A percentile compares a stretch with the other conserved stretches of the same genome.
These are phyloP conservation scores for Entrophospora sp. DNA, from an alignment of 192 early-diverging fungal species.

Conservation along the genomic window DNA sequence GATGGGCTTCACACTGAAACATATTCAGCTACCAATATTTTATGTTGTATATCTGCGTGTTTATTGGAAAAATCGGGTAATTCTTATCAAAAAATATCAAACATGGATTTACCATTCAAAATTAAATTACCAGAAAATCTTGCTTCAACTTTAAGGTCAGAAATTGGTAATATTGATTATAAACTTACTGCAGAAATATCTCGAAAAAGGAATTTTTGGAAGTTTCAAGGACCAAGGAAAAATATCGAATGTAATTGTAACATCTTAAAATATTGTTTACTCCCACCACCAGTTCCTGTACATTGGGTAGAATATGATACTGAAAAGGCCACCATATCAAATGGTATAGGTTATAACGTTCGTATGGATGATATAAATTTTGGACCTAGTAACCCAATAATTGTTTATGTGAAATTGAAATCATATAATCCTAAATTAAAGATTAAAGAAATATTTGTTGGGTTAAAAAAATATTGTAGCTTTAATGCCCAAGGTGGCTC, in stretches of 20 bases:
- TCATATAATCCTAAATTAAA: constrained; percentile 11
- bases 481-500: background rate
- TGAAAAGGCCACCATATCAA: background rate
- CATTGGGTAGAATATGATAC: constrained; percentile 6
- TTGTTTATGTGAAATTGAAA: background rate
- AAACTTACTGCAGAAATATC: background rate
- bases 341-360: constrained; percentile 13
- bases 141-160: background rate
- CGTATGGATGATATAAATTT: background rate
- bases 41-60: background rate
- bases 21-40: background rate
- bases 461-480: constrained; percentile 4
- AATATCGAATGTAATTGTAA: background rate
- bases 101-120: background rate
- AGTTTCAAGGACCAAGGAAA: constrained; percentile 3
- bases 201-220: constrained; percentile 10
- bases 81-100: background rate
- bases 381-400: constrained; percentile 13
- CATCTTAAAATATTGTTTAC: background rate
- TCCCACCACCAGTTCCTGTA: background rate
- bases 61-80: background rate
- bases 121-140: constrained; percentile 2
- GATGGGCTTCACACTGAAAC: background rate
- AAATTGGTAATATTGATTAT: background rate
- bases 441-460: constrained; percentile 13